A percentile compares a stretch with the other conserved stretches of the same genome.
These are phyloP conservation scores for Sugiyamaella floridensis DNA, from an alignment of 805 yeast genomes.

Conservation along the genomic window DNA sequence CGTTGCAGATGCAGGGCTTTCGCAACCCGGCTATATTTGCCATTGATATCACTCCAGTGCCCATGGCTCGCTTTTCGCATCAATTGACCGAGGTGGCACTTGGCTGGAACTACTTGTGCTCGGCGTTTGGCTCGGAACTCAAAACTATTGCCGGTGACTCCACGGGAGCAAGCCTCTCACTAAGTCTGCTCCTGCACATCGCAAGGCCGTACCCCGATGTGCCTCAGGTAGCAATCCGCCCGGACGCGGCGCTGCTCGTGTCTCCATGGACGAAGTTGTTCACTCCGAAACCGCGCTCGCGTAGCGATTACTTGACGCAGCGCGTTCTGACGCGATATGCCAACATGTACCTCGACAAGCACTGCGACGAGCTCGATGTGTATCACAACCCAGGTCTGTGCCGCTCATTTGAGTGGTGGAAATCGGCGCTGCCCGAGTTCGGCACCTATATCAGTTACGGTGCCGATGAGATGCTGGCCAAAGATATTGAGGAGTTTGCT, in stretches of 20 bases:
- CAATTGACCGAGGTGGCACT: slow-evolving; percentile 26
- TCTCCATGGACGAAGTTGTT: slow-evolving; percentile 28
- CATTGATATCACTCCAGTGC: slow-evolving; percentile 26
- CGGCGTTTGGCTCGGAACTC: slow-evolving; percentile 25
- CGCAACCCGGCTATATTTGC: slow-evolving; percentile 41
- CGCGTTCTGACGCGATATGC: slow-evolving; percentile 12
- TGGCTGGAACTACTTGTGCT: slow-evolving; percentile 31
- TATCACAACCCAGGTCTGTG: slow-evolving; percentile 31
- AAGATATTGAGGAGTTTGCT: slow-evolving; percentile 34
- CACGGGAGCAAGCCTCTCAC: slow-evolving; percentile 40
- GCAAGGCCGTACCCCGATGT: slow-evolving; percentile 28
- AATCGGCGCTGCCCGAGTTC: slow-evolving; percentile 34
- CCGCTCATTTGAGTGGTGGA: slow-evolving; percentile 35
- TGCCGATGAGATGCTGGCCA: slow-evolving; percentile 35
- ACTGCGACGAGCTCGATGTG: slow-evolving; percentile 20
- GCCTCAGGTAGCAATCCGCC: slow-evolving; percentile 14
- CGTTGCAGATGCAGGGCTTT: slow-evolving; percentile 44
- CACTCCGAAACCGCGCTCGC: slow-evolving; percentile 8
- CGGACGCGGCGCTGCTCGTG: slow-evolving; percentile 30
- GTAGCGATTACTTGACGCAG: slow-evolving; percentile 17
- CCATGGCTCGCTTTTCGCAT: slow-evolving; percentile 19
- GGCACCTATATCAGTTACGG: slow-evolving; percentile 43
- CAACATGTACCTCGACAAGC: slow-evolving; percentile 6
- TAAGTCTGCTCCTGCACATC: slow-evolving; percentile 35
- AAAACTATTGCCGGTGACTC: slow-evolving; percentile 42